Conservation (phyloP, 768 basidiomycete genomes). For the Pholiota conissans region DNA sequence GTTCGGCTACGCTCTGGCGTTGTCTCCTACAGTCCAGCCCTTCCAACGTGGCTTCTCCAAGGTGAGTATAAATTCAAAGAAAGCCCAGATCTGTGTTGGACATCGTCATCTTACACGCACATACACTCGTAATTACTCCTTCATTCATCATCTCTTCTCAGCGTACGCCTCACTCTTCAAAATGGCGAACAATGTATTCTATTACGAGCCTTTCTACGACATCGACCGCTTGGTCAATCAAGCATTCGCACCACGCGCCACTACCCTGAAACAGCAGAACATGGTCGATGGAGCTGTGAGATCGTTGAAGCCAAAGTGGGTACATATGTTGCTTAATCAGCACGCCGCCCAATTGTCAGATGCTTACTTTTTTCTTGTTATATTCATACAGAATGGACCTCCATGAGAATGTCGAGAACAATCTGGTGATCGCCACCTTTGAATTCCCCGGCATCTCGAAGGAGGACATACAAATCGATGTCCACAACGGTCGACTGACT, state of each 20-base stretch:
- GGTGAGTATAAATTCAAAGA: background rate
- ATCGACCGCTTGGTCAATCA: constrained; percentile 45
- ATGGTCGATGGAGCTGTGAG: constrained; percentile 12
- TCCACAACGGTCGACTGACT: constrained; percentile 50
- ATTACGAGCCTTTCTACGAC: constrained; percentile 46
- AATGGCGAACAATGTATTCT: constrained; percentile 31
- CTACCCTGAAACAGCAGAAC: constrained; percentile 7
- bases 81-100: background rate
- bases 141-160: background rate
- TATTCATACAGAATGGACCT: constrained; percentile 65
- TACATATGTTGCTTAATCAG: no score
- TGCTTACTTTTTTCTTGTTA: no score
- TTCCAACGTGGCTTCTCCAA: background rate
- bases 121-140: background rate
- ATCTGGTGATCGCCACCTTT: constrained; percentile 57
- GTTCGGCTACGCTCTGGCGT: background rate
- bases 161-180: background rate
- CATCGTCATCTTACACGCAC: background rate
- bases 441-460: constrained; percentile 60
- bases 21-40: background rate
- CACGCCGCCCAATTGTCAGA: no score
- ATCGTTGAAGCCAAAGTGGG: constrained; percentile 33
- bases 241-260: constrained; percentile 23
- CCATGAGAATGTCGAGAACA: constrained; percentile 47
- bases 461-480: constrained; percentile 53